Percentiles rank a stretch among this genome's conserved stretches.
Evolutionary conservation across 2,329 filamentous ascomycete genomes (phyloP).

Genomic region (Neonectria magnoliae): DNA sequence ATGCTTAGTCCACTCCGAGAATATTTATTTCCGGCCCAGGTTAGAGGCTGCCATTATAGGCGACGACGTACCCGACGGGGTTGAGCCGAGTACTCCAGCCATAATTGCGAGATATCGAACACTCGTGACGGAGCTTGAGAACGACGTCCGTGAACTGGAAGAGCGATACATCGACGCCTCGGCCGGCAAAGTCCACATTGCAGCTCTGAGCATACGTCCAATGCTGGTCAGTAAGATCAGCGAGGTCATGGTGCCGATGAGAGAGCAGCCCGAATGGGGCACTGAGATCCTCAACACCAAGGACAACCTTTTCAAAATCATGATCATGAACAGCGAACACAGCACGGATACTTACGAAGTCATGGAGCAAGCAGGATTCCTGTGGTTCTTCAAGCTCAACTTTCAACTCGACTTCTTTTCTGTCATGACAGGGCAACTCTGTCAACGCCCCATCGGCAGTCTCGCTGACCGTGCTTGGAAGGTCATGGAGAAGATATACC

Average conservation of each 20-base stretch:
- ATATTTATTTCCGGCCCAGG: not conserved
- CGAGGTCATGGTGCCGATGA: conserved; percentile 58
- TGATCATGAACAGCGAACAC: conserved; percentile 60
- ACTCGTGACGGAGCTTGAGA: conserved; percentile 56
- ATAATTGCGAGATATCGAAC: conserved; percentile 45
- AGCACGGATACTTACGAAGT: conserved; percentile 56
- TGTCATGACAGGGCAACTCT: conserved; percentile 65
- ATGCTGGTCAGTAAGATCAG: conserved; percentile 61
- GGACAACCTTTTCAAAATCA: conserved; percentile 66
- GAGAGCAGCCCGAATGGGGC: conserved; percentile 59
- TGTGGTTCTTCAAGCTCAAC: conserved; percentile 65
- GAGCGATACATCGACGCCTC: conserved; percentile 60
- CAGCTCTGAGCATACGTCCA: conserved; percentile 57
- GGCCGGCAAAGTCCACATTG: conserved; percentile 62
- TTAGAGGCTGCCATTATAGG: not conserved
- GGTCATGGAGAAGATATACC: conserved; percentile 57
- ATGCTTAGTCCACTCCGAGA: conserved; percentile 50
- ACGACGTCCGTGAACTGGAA: conserved; percentile 57
- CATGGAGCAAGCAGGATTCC: conserved; percentile 57
- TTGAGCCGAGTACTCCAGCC: not conserved
- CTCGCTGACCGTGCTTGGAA: conserved; percentile 65
- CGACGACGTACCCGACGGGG: not conserved
- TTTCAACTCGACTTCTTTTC: conserved; percentile 67
- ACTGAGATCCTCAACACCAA: conserved; percentile 59
- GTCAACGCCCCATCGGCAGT: conserved; percentile 57